Conservation (phyloP, 768 basidiomycete genomes). For the Serendipita indica region DNA sequence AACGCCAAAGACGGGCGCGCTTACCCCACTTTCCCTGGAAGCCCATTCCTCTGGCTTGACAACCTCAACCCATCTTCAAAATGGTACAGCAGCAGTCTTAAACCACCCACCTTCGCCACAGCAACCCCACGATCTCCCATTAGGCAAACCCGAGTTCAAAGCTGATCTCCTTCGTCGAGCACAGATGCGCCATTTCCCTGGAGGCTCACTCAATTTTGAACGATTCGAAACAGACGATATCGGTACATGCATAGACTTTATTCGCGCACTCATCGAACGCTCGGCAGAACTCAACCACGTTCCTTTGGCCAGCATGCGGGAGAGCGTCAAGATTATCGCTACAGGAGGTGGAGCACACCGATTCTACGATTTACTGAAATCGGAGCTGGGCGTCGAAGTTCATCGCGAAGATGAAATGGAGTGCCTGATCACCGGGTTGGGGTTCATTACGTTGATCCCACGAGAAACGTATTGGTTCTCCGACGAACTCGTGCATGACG, state of each 20-base stretch:
- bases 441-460: slow-evolving; percentile 90
- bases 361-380: slow-evolving; percentile 71
- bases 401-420: slow-evolving; percentile 96
- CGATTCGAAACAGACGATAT: slow-evolving; percentile 91
- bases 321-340: slow-evolving; percentile 90
- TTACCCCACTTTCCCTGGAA: slow-evolving; percentile 68
- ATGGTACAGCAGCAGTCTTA: too few relatives aligned
- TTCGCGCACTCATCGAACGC: slow-evolving; percentile 70
- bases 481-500: slow-evolving; percentile 78
- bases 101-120: too few relatives aligned
- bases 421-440: slow-evolving; percentile 88
- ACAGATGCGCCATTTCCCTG: slow-evolving; percentile 72
- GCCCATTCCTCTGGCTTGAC: slow-evolving; percentile 23
- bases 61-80: slow-evolving; percentile 13
- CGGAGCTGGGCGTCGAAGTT: slow-evolving; percentile 69
- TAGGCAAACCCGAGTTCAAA: slow-evolving; percentile 26
- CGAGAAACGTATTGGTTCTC: slow-evolving; percentile 98
- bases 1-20: slow-evolving; percentile 45
- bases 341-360: slow-evolving; percentile 95
- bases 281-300: slow-evolving; percentile 80
- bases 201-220: slow-evolving; percentile 94
- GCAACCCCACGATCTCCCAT: slow-evolving; percentile 25
- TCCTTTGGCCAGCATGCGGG: slow-evolving; percentile 77
- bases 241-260: slow-evolving; percentile 68
- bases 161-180: slow-evolving; percentile 49